Conservation (phyloP, 2,329 filamentous ascomycete species). For the Aspergillus ochraceoroseus region DNA sequence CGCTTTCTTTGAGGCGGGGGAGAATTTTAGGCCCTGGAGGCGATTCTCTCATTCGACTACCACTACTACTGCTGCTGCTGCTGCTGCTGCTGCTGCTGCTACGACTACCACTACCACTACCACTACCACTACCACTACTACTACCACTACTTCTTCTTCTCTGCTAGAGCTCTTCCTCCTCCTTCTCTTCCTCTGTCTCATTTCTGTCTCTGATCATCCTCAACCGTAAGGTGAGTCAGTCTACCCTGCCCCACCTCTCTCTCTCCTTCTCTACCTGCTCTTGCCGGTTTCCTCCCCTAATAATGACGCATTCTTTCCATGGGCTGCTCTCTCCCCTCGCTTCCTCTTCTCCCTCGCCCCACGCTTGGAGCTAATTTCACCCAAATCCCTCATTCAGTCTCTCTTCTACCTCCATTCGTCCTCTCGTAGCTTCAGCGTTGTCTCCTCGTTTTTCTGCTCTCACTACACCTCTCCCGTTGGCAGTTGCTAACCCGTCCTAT, state of each 20-base stretch:
- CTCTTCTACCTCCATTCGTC: slow-evolving; percentile 26
- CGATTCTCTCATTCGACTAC: slow-evolving; percentile 13
- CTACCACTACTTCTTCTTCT: slow-evolving; percentile 4
- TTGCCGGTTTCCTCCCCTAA: slow-evolving; percentile 18
- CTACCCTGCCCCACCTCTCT: too few species aligned
- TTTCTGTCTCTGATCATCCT: slow-evolving; percentile 3
- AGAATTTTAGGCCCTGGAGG: slow-evolving; percentile 18
- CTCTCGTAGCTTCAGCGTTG: slow-evolving; percentile 3
- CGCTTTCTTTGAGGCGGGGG: slow-evolving; percentile 1
- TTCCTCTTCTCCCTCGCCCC: slow-evolving; percentile 9
- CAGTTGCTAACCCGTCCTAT: too few species aligned
- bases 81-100: too few species aligned
- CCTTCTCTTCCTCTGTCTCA: neutral
- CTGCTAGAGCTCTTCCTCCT: slow-evolving; percentile 8
- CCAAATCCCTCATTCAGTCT: slow-evolving; percentile 23
- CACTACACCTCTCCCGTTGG: too few species aligned
- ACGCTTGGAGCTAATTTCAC: slow-evolving; percentile 13
- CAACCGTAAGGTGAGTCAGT: slow-evolving; percentile 5
- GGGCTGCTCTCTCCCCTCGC: slow-evolving; percentile 11
- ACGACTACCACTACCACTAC: neutral
- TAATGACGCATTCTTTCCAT: slow-evolving; percentile 38
- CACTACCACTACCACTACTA: slow-evolving; percentile 3
- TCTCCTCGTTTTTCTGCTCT: neutral
- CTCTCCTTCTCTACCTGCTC: slow-evolving; percentile 6
- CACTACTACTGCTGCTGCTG: slow-evolving; percentile 2